These are phyloP conservation scores for Dalbergia cultrata DNA, from an alignment of 306 rosid genomes.

Conservation along the genomic window DNA sequence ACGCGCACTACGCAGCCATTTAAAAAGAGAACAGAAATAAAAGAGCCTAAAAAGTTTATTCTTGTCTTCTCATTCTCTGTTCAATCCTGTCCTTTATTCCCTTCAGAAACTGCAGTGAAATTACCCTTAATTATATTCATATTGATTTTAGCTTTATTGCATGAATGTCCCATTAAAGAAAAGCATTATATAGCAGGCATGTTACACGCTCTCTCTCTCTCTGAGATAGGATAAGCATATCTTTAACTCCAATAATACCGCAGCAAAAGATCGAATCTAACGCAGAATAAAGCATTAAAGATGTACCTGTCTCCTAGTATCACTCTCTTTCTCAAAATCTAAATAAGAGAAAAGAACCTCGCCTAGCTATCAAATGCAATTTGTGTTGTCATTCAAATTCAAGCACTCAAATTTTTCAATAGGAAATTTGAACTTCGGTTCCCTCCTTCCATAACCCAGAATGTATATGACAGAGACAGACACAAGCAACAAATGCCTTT, in stretches of 20 bases:
- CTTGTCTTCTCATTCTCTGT: constrained; percentile 74
- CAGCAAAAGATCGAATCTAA: constrained; percentile 68
- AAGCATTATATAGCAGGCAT: constrained; percentile 57
- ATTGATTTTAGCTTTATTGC: constrained; percentile 64
- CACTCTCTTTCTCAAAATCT: constrained; percentile 31
- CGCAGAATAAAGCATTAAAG: constrained; percentile 80
- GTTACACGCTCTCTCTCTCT: constrained; percentile 60
- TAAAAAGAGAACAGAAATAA: constrained; percentile 41
- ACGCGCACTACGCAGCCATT: constrained; percentile 5
- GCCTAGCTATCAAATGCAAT: constrained; percentile 29
- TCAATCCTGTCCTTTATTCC: constrained; percentile 59
- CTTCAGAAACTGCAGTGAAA: constrained; percentile 69
- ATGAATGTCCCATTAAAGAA: constrained; percentile 69
- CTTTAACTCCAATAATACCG: constrained; percentile 46
- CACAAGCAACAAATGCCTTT: background rate
- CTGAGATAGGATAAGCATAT: constrained; percentile 45
- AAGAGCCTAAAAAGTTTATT: constrained; percentile 76
- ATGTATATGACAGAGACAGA: background rate
- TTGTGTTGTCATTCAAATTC: constrained; percentile 40
- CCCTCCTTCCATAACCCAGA: constrained; percentile 45
- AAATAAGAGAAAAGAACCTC: constrained; percentile 34
- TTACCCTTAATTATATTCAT: constrained; percentile 47
- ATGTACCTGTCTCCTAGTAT: constrained; percentile 54
- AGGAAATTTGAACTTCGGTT: constrained; percentile 44
- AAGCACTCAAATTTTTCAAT: constrained; percentile 45